Base-by-base conservation (phyloP, 768 basidiomycete genomes). In the Boletus reticulatus region DNA sequence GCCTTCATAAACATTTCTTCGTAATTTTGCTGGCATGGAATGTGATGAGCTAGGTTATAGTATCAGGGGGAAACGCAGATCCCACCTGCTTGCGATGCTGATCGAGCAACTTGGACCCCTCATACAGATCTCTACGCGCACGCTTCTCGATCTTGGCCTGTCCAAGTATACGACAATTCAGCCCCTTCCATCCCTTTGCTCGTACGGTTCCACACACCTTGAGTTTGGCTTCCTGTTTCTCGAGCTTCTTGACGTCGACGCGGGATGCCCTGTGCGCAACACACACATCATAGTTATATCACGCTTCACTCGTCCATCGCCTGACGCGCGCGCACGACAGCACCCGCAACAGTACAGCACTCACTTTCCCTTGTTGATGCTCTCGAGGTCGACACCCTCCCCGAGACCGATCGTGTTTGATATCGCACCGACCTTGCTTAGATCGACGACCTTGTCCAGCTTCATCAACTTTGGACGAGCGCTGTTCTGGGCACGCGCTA, bases 1-100 rank as follows among this genome's bases (percentile, higher is more conserved):
- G 87, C 94, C 81, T 97, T 93, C 91, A 99, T 92, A 76, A 94
- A 99, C 85, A 99, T 88, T 68, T 99, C 97, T 68, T 98, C 96
- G 74, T 98, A 98, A 19, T 88, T 84, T 89, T 98, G 94, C 87
- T 98, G 63, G 19, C 4, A 42, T 5, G n/a, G 17, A 44, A 19
- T 6, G 7, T 12, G 13, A 43, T 48, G 32, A 52, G 37, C 34
- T n/a, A 20, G 27, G 5, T 19, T 14, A n/a, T n/a, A n/a, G n/a
- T n/a, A 37, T 20, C 1, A 24, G 41, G 11, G 11, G 1, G 6
- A 12, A 46, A 7, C 16, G 36, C 10, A 24, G 34, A 39, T 62
- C 76, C 52, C 59, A 87, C 90, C 79, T 94, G 93, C 75, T 94
- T 94, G 71, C 87, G 84, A 72, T 92, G 87, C 61, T 93, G 87